These are phyloP conservation scores for Pleurotus tuoliensis DNA, from an alignment of 768 basidiomycete genomes.

Conservation along the genomic window DNA sequence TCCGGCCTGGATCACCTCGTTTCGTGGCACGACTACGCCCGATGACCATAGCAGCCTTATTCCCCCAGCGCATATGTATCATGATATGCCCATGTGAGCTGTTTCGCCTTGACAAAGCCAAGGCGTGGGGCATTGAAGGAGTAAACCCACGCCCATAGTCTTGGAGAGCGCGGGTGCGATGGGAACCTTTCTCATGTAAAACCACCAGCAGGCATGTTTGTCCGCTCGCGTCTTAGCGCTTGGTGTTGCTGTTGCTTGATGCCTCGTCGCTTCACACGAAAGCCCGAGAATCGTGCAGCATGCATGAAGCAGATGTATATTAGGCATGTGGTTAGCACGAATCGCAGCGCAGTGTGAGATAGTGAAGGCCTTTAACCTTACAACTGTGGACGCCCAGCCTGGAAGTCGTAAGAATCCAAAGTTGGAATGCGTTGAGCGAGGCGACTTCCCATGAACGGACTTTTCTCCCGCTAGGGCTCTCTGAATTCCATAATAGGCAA, in stretches of 20 bases:
- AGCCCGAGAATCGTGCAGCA: neutral
- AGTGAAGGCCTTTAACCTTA: neutral
- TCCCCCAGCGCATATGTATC: too few species aligned
- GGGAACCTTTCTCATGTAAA: constrained; percentile 1
- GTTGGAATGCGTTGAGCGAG: neutral
- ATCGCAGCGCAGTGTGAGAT: neutral
- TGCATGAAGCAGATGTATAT: too few species aligned
- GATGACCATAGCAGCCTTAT: too few species aligned
- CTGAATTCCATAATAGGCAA: constrained; percentile 5
- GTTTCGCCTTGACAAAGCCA: neutral
- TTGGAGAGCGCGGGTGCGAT: constrained; percentile 5
- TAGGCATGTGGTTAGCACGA: neutral
- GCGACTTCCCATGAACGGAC: constrained; percentile 1
- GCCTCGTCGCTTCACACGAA: neutral
- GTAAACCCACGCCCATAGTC: neutral
- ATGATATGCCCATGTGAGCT: too few species aligned
- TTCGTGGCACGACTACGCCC: too few species aligned
- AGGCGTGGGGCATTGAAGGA: neutral
- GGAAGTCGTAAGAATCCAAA: neutral
- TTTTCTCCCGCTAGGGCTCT: constrained; percentile 5
- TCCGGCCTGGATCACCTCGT: neutral
- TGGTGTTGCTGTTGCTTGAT: constrained; percentile 7
- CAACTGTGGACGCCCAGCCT: neutral
- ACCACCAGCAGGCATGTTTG: neutral
- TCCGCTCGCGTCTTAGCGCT: neutral